These are phyloP conservation scores for Rhizopogon salebrosus DNA, from an alignment of 768 basidiomycete species.

Conservation along the genomic window DNA sequence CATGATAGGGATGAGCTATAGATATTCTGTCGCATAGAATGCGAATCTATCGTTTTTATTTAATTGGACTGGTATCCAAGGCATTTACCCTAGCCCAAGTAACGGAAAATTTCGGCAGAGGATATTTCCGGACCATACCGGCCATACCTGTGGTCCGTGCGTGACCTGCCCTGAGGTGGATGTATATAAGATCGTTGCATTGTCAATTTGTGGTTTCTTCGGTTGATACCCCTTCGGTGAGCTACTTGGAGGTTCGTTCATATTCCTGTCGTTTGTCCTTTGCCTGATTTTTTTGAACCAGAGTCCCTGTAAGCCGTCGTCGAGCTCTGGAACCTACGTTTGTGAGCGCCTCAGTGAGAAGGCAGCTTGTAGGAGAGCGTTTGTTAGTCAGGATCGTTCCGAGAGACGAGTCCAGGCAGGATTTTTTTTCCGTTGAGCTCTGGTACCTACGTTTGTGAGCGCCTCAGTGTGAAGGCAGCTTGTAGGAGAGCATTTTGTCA, in stretches of 20 bases:
- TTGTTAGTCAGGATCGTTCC: too few relatives aligned
- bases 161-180: slow-evolving; percentile 25
- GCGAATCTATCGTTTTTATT: not conserved
- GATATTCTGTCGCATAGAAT: slow-evolving; percentile 4
- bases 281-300: not conserved
- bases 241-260: slow-evolving; percentile 5
- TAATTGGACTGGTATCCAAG: not conserved
- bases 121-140: too few relatives aligned
- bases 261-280: not conserved
- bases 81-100: too few relatives aligned
- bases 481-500: not conserved
- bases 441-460: not conserved
- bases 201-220: not conserved
- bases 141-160: slow-evolving; percentile 15
- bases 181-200: slow-evolving; percentile 8
- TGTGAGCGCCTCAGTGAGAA: too few relatives aligned
- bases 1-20: slow-evolving; percentile 37
- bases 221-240: slow-evolving; percentile 31
- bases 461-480: too few relatives aligned
- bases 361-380: too few relatives aligned
- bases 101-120: too few relatives aligned
- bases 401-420: not conserved
- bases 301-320: not conserved
- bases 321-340: not conserved
- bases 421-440: not conserved